Evolutionary conservation across 1,139 yeast genomes (phyloP).

Genomic region (Scheffersomyces illinoinensis): DNA sequence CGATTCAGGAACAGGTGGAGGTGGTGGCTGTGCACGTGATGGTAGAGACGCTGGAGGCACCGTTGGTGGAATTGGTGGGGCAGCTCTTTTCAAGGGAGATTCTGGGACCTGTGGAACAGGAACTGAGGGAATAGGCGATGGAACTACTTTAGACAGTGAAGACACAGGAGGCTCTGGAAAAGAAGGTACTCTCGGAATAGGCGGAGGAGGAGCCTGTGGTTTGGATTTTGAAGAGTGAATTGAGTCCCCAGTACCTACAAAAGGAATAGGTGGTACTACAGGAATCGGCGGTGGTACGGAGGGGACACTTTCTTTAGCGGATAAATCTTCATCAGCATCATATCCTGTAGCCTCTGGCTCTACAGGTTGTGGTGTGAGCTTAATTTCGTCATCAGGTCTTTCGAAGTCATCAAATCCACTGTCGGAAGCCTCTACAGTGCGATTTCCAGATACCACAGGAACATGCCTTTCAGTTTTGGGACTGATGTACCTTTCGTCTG

Average conservation of each 20-base stretch:
- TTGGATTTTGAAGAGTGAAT: background rate
- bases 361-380: conserved; percentile 9
- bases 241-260: background rate
- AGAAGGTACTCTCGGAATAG: conserved; percentile 13
- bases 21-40: conserved; percentile 15
- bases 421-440: conserved; percentile 14
- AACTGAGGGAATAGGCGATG: conserved; percentile 14
- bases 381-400: conserved; percentile 10
- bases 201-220: conserved; percentile 7
- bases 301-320: conserved; percentile 28
- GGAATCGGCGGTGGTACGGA: conserved; percentile 5
- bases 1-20: conserved; percentile 7
- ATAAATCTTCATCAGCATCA: conserved; percentile 47
- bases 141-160: conserved; percentile 13
- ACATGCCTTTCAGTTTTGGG: background rate
- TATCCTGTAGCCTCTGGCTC: conserved; percentile 42
- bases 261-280: conserved; percentile 4
- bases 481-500: conserved; percentile 11
- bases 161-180: conserved; percentile 14
- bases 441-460: background rate
- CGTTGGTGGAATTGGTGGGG: conserved; percentile 12
- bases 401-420: conserved; percentile 18
- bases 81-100: background rate
- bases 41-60: conserved; percentile 6
- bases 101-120: conserved; percentile 8